Evolutionary conservation across 75 land plant species (phyloP).

Genomic region (Azolla pinnata): DNA sequence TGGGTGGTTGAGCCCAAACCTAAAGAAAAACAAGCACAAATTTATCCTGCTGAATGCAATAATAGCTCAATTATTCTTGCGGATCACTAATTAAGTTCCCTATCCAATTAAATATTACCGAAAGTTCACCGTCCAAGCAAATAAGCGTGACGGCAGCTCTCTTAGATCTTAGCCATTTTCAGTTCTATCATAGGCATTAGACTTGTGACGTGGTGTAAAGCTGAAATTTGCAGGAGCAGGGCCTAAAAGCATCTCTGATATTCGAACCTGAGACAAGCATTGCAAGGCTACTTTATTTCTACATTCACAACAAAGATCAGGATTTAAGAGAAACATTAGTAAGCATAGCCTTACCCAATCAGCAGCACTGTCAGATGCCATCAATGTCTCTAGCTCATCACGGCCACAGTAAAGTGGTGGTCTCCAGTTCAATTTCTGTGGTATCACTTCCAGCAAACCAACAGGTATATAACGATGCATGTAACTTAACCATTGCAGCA

Average conservation of each 20-base stretch:
- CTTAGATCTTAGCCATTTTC: conserved; percentile 69
- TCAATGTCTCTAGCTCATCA: conserved; percentile 86
- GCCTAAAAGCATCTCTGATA: conserved; percentile 90
- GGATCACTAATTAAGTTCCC: too few relatives aligned
- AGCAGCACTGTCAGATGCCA: conserved; percentile 98
- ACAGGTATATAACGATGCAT: conserved; percentile 80
- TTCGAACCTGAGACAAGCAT: conserved; percentile 48
- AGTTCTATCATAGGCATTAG: conserved; percentile 91
- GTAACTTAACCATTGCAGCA: conserved; percentile 97
- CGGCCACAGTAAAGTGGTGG: conserved; percentile 83
- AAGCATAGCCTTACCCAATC: conserved; percentile 85
- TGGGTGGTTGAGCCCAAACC: too few relatives aligned
- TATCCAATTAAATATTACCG: too few relatives aligned
- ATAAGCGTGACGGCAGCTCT: too few relatives aligned
- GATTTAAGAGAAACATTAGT: neutral
- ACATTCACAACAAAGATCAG: neutral
- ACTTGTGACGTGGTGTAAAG: conserved; percentile 95
- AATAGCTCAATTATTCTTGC: too few relatives aligned
- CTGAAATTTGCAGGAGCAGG: conserved; percentile 79
- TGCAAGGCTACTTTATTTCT: too few relatives aligned
- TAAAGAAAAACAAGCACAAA: too few relatives aligned
- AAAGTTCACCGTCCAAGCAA: too few relatives aligned
- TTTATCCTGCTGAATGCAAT: too few relatives aligned
- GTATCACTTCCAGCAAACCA: conserved; percentile 83
- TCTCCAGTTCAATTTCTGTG: conserved; percentile 84